Evolutionary conservation across 768 basidiomycete genomes (phyloP), one percentile per base, ranked within the genome.

Genomic region (Termitomyces sp.): DNA sequence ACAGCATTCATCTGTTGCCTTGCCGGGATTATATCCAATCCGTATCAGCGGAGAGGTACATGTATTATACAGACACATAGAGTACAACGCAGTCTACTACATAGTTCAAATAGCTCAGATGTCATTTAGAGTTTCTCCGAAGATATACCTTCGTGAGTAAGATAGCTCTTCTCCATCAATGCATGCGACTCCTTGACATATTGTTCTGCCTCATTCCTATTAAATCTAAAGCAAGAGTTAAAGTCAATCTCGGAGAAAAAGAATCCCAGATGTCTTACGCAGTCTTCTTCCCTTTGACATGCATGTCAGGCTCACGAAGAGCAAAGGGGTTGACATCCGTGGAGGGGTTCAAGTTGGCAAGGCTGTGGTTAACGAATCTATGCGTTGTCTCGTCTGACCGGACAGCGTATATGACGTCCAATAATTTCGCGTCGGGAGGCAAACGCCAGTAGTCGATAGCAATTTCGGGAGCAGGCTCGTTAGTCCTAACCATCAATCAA

Each of bases 401-500:
- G 35, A 98, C 91, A 35, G 93, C 94, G 65, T 91, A 91, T 49
- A 98, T 79, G 47, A 96, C 87, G 64, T 98, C 96, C 19, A 92
- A 75, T 57, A 98, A 73, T 63, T 82, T 94, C 0, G 93, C 89
- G 63, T 88, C 70, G 3, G 81, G 72, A 2, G 70, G 66, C 33
- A 96, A 78, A 23, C 94, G 83, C 93, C 96, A 98, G 71, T 98
- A 98, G 67, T 98, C 94, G 60, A 91, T 94, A 8, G 95, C 89
- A 67, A 98, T 96, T 64, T 82, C 76, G 0, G 94, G 95, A 6
- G 94, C 91, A 38, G 88, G 80, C 64, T 77, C 71, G 65, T 87
- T 75, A 31, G 78, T 75, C 88, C 87, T 86, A 23, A 21, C 17
- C 42, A 26, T 33, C 57, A 3, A 48, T 28, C 9, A 21, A 5